Evolutionary conservation across 257 asterid species (phyloP).

Genomic region (Haberlea rhodopensis): DNA sequence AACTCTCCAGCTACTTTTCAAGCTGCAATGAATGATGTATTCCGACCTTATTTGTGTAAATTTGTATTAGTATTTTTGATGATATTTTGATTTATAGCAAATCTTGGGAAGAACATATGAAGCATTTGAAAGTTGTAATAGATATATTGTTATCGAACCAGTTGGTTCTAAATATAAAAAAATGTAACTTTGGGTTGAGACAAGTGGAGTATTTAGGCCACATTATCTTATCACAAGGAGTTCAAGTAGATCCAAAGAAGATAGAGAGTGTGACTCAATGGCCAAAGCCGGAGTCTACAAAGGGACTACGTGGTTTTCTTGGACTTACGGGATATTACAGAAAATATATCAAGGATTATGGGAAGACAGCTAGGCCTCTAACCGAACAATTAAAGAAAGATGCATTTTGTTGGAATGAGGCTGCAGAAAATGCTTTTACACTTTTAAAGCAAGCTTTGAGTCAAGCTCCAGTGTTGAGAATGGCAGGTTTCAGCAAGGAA

Average conservation of each 20-base stretch:
- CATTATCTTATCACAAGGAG: background rate
- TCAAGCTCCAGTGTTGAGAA: background rate
- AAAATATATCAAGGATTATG: background rate
- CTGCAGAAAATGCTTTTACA: background rate
- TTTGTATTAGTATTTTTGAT: background rate
- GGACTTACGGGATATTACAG: background rate
- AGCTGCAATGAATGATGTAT: background rate
- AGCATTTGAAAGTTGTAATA: background rate
- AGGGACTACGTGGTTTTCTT: background rate
- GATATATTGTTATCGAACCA: background rate
- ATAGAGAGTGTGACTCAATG: no score
- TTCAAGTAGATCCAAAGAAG: background rate
- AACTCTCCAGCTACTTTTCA: conserved; percentile 3
- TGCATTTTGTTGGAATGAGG: background rate
- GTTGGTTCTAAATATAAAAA: background rate
- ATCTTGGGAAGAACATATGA: background rate
- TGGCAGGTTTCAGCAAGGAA: background rate
- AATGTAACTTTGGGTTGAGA: background rate
- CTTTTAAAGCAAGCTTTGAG: background rate
- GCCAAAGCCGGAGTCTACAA: background rate
- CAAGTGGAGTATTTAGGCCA: background rate
- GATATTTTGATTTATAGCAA: background rate
- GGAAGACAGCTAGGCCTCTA: background rate
- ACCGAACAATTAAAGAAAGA: background rate
- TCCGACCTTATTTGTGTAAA: background rate